Evolutionary conservation across 2,329 filamentous ascomycete species (phyloP).

Genomic region (Lasiodiplodia sp.): DNA sequence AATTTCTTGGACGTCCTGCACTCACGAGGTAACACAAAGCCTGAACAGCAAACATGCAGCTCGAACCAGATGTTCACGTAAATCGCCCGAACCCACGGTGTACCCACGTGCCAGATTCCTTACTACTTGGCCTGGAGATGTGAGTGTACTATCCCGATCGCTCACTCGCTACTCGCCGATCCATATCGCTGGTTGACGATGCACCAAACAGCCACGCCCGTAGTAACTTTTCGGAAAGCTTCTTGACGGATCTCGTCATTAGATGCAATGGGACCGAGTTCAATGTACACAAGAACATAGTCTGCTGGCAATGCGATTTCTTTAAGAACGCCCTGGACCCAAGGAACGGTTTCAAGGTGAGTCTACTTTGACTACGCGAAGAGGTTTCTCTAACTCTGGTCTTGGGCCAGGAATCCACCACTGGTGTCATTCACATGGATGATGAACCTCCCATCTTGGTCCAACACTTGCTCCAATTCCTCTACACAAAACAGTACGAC

Average conservation of each 20-base stretch:
- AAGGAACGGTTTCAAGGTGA: neutral
- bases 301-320: neutral
- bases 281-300: neutral
- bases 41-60: too few species aligned
- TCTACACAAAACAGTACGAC: neutral
- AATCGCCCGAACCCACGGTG: too few species aligned
- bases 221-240: neutral
- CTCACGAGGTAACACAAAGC: too few species aligned
- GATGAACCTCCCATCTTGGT: neutral
- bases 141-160: neutral
- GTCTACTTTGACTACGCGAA: neutral
- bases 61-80: too few species aligned
- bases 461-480: neutral
- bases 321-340: neutral
- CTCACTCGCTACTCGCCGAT: neutral
- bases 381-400: neutral
- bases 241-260: neutral
- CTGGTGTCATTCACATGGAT: neutral
- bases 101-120: too few species aligned
- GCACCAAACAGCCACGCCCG: neutral
- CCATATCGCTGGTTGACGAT: neutral
- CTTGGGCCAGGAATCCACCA: neutral
- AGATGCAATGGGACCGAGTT: too few species aligned
- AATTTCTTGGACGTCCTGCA: too few species aligned
- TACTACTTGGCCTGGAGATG: neutral